Percentiles rank a stretch among this genome's conserved stretches.
These are phyloP conservation scores for Acanthamoeba castellanii DNA, from an alignment of 208 protist genomes.

Conservation along the genomic window DNA sequence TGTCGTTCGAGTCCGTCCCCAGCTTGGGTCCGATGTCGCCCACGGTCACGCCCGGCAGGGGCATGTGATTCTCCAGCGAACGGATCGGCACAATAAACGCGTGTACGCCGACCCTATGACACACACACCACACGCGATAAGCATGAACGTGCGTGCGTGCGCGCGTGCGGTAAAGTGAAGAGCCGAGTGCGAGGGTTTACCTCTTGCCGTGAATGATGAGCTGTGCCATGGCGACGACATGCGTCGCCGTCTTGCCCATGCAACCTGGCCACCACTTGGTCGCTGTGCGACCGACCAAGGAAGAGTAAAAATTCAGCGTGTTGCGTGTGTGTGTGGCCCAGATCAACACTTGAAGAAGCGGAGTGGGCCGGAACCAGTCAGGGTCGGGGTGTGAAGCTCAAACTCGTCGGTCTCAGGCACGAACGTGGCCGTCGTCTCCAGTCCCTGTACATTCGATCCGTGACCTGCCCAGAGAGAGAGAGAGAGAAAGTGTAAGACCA, in stretches of 20 bases:
- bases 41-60: slow-evolving; percentile 79
- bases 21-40: slow-evolving; percentile 87
- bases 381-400: slow-evolving; percentile 85
- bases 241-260: slow-evolving; percentile 72
- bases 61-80: slow-evolving; percentile 70
- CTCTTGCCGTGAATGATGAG: slow-evolving; percentile 81
- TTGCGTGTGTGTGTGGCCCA: background rate
- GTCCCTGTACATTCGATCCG: slow-evolving; percentile 81
- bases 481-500: background rate
- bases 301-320: background rate
- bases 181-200: background rate
- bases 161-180: background rate
- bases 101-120: slow-evolving; percentile 82
- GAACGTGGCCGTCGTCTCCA: slow-evolving; percentile 87
- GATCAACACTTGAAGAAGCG: background rate
- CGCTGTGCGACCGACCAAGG: background rate
- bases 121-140: background rate
- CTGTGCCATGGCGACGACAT: slow-evolving; percentile 85
- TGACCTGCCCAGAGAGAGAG: background rate
- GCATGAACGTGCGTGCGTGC: background rate
- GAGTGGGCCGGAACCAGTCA: slow-evolving; percentile 23
- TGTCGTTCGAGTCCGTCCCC: slow-evolving; percentile 84
- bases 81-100: slow-evolving; percentile 86
- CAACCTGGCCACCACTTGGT: slow-evolving; percentile 86
- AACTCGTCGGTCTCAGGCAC: slow-evolving; percentile 82